Conservation (phyloP, 2,329 filamentous ascomycete genomes). For the Alternaria ventricosa region DNA sequence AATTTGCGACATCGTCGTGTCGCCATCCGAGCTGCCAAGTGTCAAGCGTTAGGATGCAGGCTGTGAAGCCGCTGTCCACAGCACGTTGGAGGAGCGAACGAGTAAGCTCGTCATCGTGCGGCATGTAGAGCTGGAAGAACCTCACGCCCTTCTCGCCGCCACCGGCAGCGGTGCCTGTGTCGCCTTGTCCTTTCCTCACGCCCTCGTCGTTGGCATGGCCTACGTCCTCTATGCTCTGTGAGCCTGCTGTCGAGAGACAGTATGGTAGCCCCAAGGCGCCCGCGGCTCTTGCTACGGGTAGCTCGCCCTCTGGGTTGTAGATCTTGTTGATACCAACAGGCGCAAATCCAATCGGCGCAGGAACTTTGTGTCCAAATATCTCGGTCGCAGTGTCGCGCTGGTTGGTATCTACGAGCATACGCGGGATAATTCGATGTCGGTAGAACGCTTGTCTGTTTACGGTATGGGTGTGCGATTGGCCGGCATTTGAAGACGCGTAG, state of each 20-base stretch:
- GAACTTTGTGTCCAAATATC: constrained; percentile 66
- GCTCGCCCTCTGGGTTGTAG: constrained; percentile 65
- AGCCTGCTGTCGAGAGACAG: constrained; percentile 65
- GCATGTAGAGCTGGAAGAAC: constrained; percentile 71
- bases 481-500: constrained; percentile 65
- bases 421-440: constrained; percentile 67
- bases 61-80: constrained; percentile 61
- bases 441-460: constrained; percentile 70
- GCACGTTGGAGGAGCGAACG: constrained; percentile 64
- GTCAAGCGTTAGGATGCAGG: constrained; percentile 66
- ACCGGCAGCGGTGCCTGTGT: constrained; percentile 6
- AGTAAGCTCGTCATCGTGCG: constrained; percentile 67
- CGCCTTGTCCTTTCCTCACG: constrained; percentile 1
- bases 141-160: constrained; percentile 44
- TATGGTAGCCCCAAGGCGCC: constrained; percentile 66
- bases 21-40: constrained; percentile 70
- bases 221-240: constrained; percentile 64
- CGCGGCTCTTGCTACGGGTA: constrained; percentile 66
- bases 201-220: constrained; percentile 60
- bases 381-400: constrained; percentile 62
- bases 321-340: constrained; percentile 72
- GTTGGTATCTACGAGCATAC: constrained; percentile 67
- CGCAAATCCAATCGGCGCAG: constrained; percentile 68
- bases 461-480: constrained; percentile 59
- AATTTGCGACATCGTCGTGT: constrained; percentile 62